phyloP scores from a whole-genome alignment of 257 asterid species.

The Parsonsia alboflavescens region DNA sequence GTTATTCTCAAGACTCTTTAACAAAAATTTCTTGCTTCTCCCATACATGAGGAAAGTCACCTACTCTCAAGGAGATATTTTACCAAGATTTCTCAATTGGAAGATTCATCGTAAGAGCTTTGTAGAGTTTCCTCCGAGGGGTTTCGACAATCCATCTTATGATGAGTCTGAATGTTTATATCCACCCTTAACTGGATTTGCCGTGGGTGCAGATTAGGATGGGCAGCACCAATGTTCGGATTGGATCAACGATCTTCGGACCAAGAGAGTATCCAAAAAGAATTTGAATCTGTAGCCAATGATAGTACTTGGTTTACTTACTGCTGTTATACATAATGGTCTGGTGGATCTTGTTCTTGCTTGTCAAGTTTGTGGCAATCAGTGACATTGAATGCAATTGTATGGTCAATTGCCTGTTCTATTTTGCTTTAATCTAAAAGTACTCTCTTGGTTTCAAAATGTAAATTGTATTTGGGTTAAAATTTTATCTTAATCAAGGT shows the following conservation, averaged over 20 bases:
- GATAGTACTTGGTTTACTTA: neutral
- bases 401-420: neutral
- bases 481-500: too few species aligned
- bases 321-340: neutral
- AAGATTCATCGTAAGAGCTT: neutral
- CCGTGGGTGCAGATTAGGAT: conserved; percentile 60
- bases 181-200: conserved; percentile 11
- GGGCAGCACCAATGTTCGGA: conserved; percentile 87
- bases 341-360: neutral
- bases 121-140: neutral
- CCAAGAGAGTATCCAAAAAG: conserved; percentile 74
- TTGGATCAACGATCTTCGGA: conserved; percentile 90
- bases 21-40: neutral
- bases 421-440: neutral
- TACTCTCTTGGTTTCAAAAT: too few species aligned
- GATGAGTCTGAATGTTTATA: neutral
- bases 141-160: neutral
- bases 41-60: neutral
- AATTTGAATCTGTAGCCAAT: conserved; percentile 23
- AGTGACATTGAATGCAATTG: neutral
- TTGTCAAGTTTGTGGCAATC: neutral
- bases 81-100: too few species aligned
- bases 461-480: too few species aligned
- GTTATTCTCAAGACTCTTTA: neutral
- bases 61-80: too few species aligned